Evolutionary conservation across 2,329 filamentous ascomycete species (phyloP), one percentile per base, ranked within the genome.

Genomic region (Cryphonectria naterciae): DNA sequence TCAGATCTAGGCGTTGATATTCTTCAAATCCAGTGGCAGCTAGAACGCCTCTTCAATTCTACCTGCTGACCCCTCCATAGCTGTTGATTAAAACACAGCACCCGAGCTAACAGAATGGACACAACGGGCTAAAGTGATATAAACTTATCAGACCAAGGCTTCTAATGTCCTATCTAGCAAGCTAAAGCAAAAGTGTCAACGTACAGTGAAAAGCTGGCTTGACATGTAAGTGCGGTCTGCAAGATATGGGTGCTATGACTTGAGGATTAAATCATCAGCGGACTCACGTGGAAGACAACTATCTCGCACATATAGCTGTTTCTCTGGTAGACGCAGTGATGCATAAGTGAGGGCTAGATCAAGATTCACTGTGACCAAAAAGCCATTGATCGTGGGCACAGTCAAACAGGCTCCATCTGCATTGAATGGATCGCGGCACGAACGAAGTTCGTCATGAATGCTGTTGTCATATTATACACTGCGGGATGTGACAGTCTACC

Each of bases 391-490:
- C 39, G 1, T 22, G 2, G 19, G 7, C 37, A 37, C 10, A 58
- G 11, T 56, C 52, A 32, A 32, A 17, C 3, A 39, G 13, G 25
- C 28, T 7, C 54, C 25, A 35, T 32, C 28, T 58, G 25, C 19
- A 58, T 39, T 39, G 22, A 39, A 39, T 39, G 28, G 15, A 56
- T 58, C 25, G 2, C 35, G 35, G 60, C 35, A 13, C 60, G 19
- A 10, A 7, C 15, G 10, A 58, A 15, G 37, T 17, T 43, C 35
- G 22, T 68, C n/a, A 37, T 68, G 52, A 71, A 68, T 60, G 58
- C 67, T 67, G 10, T 74, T 67, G 6, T 74, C n/a, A 54, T 74
- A 69, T 72, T 72, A 54, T 74, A 74, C 72, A 70, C 68, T 71
- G 71, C 60, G 61, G 58, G 54, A 49, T 32, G 43, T 41, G 66